Evolutionary conservation across 805 yeast genomes (phyloP), one percentile per base, ranked within the genome.

Genomic region (Saccharomyces cerevisiae): DNA sequence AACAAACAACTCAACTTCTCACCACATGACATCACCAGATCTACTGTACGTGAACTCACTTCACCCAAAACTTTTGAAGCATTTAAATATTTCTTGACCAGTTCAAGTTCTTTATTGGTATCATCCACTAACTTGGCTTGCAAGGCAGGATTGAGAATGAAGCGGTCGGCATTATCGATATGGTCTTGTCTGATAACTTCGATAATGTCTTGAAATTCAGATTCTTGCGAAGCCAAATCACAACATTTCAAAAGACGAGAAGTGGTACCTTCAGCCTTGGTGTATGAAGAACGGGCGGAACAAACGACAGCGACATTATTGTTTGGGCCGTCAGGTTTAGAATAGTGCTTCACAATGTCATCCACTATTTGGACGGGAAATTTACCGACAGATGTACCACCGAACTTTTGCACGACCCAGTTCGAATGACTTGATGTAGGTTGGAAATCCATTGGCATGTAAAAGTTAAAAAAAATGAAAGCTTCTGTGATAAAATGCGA

Each of bases 341-440:
- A 74, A 67, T 82, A 89, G 26, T 76, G 80, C 64, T 82, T 82
- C 49, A 94, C 87, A 50, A 94, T 89, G 60, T 89, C 88, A 56
- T 87, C 86, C 28, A 89, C 90, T 53, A 94, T 94, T 59, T 85
- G 80, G 51, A 79, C 83, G 9, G 97, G 88, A 70, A 94, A 91
- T 69, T 94, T 94, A 24, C 99, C 99, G 31, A 94, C 97, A 49
- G 94, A 84, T 14, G 99, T 94, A 52, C 99, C 99, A 50, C 99
- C 99, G 65, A 89, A 94, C 71, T 94, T 94, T 70, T 94, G 99
- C 6, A 94, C 87, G 2, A 87, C 70, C 91, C 92, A 85, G 17
- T 80, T 80, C 17, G 59, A 22, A 41, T 29, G 57, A 55, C 52
- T 48, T 14, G 30, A 43, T 50, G 48, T 43, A 36, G 43, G 17